A percentile compares a stretch with the other conserved stretches of the same genome.
These are phyloP conservation scores for Symmetrospora coprosmae DNA, from an alignment of 768 basidiomycete genomes.

Conservation along the genomic window DNA sequence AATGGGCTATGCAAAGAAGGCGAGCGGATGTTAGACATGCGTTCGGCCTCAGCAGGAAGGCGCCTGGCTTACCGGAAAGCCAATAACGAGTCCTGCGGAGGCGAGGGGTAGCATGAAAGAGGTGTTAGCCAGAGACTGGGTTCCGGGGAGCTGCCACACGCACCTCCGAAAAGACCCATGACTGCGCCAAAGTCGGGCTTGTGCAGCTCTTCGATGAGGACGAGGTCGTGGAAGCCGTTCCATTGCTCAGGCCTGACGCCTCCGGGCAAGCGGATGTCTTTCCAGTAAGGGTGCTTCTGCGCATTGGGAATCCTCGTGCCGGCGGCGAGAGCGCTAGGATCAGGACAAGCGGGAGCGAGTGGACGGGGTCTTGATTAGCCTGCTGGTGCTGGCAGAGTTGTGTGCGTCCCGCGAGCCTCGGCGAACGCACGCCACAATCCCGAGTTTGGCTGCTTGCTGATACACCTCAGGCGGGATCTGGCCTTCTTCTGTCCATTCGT, in stretches of 20 bases:
- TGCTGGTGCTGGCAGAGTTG: not conserved
- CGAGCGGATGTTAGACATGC: not conserved
- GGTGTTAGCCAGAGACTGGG: not conserved
- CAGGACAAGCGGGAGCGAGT: no score
- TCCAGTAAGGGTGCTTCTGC: slow-evolving; percentile 4
- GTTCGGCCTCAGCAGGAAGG: not conserved
- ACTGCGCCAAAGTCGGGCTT: slow-evolving; percentile 4
- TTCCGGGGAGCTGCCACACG: not conserved
- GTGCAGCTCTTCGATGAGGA: slow-evolving; percentile 27
- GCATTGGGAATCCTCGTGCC: not conserved
- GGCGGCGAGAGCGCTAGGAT: not conserved
- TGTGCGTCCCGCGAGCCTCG: not conserved
- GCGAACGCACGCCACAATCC: slow-evolving; percentile 23
- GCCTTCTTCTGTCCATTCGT: slow-evolving; percentile 30
- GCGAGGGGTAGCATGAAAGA: not conserved
- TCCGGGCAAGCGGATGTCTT: slow-evolving; percentile 14
- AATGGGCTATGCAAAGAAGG: slow-evolving; percentile 22
- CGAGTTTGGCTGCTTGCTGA: slow-evolving; percentile 21
- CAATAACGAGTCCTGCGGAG: not conserved
- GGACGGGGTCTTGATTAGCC: no score
- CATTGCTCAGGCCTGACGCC: slow-evolving; percentile 26
- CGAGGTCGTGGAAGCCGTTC: slow-evolving; percentile 32
- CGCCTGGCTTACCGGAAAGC: slow-evolving; percentile 10
- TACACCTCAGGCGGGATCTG: slow-evolving; percentile 29
- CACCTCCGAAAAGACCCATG: slow-evolving; percentile 26